Conservation (phyloP, 2,329 filamentous ascomycete genomes). For the Fusarium sterilihyphosum region DNA sequence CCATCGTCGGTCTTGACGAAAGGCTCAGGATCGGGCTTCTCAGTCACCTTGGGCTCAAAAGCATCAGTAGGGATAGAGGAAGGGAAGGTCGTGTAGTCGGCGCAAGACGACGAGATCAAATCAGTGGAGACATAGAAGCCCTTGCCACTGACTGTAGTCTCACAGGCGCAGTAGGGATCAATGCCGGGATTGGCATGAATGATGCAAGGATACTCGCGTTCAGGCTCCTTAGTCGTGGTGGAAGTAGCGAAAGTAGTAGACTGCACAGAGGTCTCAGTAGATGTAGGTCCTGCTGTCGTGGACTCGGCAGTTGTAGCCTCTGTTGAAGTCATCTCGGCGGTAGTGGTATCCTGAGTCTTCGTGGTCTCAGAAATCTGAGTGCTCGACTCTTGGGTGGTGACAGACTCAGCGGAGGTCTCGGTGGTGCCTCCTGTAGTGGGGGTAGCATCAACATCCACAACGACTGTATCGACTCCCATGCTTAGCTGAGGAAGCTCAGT, state of each 20-base stretch:
- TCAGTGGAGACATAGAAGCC: background rate
- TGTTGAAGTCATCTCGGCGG: background rate
- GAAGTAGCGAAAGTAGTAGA: background rate
- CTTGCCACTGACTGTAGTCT: slow-evolving; percentile 2
- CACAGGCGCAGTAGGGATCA: background rate
- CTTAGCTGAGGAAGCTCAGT: background rate
- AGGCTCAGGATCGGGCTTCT: background rate
- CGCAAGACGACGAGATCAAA: slow-evolving; percentile 1
- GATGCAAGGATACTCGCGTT: slow-evolving; percentile 6
- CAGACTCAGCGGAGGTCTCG: background rate
- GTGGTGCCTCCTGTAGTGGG: background rate
- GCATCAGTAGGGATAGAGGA: background rate
- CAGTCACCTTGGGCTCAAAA: slow-evolving; percentile 1
- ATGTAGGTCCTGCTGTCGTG: background rate
- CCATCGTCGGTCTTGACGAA: slow-evolving; percentile 9
- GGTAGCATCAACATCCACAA: background rate
- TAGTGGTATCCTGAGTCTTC: background rate
- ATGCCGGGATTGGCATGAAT: background rate
- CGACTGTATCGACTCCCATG: background rate
- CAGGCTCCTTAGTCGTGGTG: background rate
- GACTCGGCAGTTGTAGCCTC: background rate
- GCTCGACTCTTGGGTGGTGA: background rate
- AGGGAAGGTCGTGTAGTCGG: slow-evolving; percentile 13
- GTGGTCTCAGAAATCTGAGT: background rate
- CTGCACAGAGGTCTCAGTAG: background rate